Evolutionary conservation across 768 basidiomycete species (phyloP), one percentile per base, ranked within the genome.

Genomic region (Myochromella boudieri): DNA sequence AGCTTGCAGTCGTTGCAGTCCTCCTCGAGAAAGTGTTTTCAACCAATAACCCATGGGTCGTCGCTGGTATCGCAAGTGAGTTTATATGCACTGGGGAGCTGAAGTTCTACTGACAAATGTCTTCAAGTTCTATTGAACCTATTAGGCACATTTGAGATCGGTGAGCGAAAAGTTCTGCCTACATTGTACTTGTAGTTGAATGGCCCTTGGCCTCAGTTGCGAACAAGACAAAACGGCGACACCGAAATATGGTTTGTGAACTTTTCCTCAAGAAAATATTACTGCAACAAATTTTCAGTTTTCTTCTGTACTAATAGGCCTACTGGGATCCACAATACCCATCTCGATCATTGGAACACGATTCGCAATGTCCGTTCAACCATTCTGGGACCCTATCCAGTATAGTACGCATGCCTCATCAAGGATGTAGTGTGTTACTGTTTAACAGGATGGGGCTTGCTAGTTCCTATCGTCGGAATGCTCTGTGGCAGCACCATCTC

Each of bases 381-480:
- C 89, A 2, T 91, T 94, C 63, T 94, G 93, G 92, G 77, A 71
- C 20, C 90, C 92, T 0, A 81, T 82, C 28, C 86, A 91, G 59
- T 93, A 84, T 56, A 84, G 90, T 88, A 50, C 32, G 82, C 56
- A 6, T n/a, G n/a, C n/a, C n/a, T n/a, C n/a, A n/a, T n/a, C n/a
- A n/a, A n/a, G n/a, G n/a, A n/a, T n/a, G n/a, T n/a, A n/a, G n/a
- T n/a, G n/a, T n/a, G n/a, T n/a, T n/a, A n/a, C n/a, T n/a, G n/a
- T n/a, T n/a, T n/a, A n/a, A n/a, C n/a, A n/a, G n/a, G n/a, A n/a
- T n/a, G n/a, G n/a, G n/a, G n/a, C n/a, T n/a, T 37, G 17, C 24
- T 40, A 91, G 89, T 92, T 42, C 90, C 87, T 4, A 80, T 91
- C 42, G 75, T 91, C 6, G 90, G 92, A 6, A 94, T 93, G 92